Base-by-base conservation (phyloP, 208 protist genomes). In the Vickermania ingenoplastis region DNA sequence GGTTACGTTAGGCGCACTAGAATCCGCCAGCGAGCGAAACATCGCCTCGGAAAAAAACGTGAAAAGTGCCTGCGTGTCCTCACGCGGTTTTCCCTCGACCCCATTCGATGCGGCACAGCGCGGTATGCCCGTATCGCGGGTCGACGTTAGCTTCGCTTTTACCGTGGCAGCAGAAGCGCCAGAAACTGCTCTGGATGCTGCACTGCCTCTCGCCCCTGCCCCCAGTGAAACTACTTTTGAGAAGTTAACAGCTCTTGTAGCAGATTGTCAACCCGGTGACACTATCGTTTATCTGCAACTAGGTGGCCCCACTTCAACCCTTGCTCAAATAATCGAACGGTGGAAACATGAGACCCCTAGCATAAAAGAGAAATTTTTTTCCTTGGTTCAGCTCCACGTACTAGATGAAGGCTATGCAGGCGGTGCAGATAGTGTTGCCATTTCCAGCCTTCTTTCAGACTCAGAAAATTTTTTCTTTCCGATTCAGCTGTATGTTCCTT, bases 71-170 rank as follows among this genome's bases (percentile, higher is more conserved):
- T 79, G 73, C 30, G 11, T 23, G 1, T 36, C 30, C 21, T 58
- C 27, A 13, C 63, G 65, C 22, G 73, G 73, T 27, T 79, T 79
- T 55, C 73, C 73, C n/a, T 17, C 59, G 17, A 79, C 67, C 0
- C 73, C 73, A 2, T 55, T 48, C 2, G 73, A 79, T 53, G 62
- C 73, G 13, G 7, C 13, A 17, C 49, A 41, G 17, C 67, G 73
- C 41, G 68, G 63, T 0, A 74, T 79, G 73, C 17, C 7, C 51
- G 73, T 63, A 51, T 73, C 73, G 7, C 56, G 63, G 27, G 67
- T 63, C n/a, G 73, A 79, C 31, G 68, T 75, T n/a, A 71, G 59
- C 27, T 64, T 28, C 27, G 64, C 56, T 24, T 79, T 73, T 52
- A 59, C 59, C 7, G 53, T 41, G 2, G 53, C 73, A 14, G 48